Evolutionary conservation across 2,329 filamentous ascomycete genomes (phyloP), one percentile per base, ranked within the genome.

Genomic region (Diaporthe vaccinii): DNA sequence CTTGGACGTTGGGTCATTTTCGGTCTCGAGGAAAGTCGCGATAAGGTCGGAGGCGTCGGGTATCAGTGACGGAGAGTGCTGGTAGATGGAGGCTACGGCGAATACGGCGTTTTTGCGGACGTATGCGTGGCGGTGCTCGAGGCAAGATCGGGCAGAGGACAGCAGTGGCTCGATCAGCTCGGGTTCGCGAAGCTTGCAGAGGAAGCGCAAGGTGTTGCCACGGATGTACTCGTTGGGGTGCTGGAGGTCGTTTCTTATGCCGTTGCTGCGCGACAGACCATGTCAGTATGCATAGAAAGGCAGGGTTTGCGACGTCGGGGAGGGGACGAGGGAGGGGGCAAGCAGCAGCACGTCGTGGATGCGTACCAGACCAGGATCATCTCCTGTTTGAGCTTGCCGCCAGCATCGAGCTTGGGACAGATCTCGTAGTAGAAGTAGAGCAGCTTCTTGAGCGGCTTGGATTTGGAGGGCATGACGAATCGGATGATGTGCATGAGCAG

Each of bases 361-460:
- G 80, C 84, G 83, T 89, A 98, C 96, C 97, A 99, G 81, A 99
- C 97, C 82, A 99, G 87, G 84, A 99, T 99, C 95, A 98, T 98
- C 87, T 99, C 97, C 86, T 99, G 97, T 89, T 98, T 98, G 78
- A 99, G 88, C 90, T 98, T 99, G 82, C 97, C 97, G 82, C 89
- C 93, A 72, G 93, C 89, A 85, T 99, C 97, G 75, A 95, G 92
- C 88, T 99, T 99, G 55, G 96, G 97, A 84, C 97, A 98, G 84
- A 98, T 97, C 87, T 99, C 97, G 84, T 98, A 98, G 88, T 99
- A 99, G 85, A 99, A 97, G 87, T 99, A 99, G 74, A 99, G 91
- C 77, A 99, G 90, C 89, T 99, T 99, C 91, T 99, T 99, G 81
- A 99, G 89, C 57, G 93, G 89, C 88, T 99, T 99, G 85, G 94